A percentile compares a stretch with the other conserved stretches of the same genome.
These are phyloP conservation scores for Colletotrichum euphorbiae DNA, from an alignment of 2,329 filamentous ascomycete genomes.

Conservation along the genomic window DNA sequence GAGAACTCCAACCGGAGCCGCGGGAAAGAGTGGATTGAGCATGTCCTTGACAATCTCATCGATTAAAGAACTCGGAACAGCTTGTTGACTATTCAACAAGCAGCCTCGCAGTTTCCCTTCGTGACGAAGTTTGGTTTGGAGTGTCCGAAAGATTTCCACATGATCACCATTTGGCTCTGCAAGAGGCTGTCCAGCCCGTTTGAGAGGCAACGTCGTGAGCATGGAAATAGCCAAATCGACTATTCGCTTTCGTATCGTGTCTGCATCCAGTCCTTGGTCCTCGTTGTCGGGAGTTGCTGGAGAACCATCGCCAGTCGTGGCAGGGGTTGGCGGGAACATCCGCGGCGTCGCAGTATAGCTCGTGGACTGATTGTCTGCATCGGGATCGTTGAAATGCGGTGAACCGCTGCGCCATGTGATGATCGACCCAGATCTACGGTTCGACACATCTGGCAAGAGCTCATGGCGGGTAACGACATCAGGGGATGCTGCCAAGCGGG, in stretches of 20 bases:
- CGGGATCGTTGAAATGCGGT: background rate
- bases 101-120: slow-evolving; percentile 19
- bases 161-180: slow-evolving; percentile 14
- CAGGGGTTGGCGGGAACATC: background rate
- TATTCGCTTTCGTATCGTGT: slow-evolving; percentile 1
- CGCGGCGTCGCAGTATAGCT: slow-evolving; percentile 1
- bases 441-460: too few relatives aligned
- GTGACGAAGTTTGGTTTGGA: slow-evolving; percentile 18
- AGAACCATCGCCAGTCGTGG: slow-evolving; percentile 5
- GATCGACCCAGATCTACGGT: background rate
- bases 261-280: background rate
- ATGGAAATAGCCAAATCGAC: background rate
- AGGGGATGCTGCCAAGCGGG: too few relatives aligned
- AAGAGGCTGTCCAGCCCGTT: background rate
- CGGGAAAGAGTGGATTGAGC: background rate
- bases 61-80: background rate
- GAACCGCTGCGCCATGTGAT: background rate
- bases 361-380: background rate
- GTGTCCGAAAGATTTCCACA: slow-evolving; percentile 15
- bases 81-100: slow-evolving; percentile 11
- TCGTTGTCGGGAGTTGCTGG: background rate
- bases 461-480: too few relatives aligned
- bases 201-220: background rate
- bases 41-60: slow-evolving; percentile 1
- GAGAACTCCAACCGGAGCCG: slow-evolving; percentile 25